Percentiles rank a stretch among this genome's conserved stretches.
Conservation (phyloP, 129 eudicot species). For the Chrysanthemum makinoi region DNA sequence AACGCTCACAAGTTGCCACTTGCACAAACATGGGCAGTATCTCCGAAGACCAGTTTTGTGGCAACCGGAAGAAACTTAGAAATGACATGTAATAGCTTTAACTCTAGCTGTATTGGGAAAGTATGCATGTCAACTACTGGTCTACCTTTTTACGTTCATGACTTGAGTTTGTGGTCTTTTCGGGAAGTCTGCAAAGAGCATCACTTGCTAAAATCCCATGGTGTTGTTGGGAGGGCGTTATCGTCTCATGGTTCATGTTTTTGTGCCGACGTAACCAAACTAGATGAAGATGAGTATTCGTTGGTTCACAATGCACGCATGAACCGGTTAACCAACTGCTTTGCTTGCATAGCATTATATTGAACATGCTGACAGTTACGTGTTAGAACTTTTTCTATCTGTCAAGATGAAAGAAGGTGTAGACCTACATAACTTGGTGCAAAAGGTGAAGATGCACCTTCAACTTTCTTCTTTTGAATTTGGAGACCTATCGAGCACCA, state of each 20-base stretch:
- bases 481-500: neutral
- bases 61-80: neutral
- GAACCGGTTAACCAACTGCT: conserved; percentile 6
- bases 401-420: neutral
- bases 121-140: conserved; percentile 3
- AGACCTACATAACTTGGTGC: conserved; percentile 11
- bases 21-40: conserved; percentile 6
- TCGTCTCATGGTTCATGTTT: conserved; percentile 6
- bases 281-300: conserved; percentile 14
- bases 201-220: neutral
- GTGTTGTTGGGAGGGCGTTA: conserved; percentile 11
- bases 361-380: conserved; percentile 6
- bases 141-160: neutral
- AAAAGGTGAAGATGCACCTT: conserved; percentile 10
- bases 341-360: neutral
- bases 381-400: conserved; percentile 8
- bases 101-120: neutral
- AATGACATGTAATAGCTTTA: conserved; percentile 4
- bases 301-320: conserved; percentile 18
- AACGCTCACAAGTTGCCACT: conserved; percentile 7
- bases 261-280: conserved; percentile 10
- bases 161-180: conserved; percentile 1
- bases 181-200: neutral
- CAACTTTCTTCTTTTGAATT: neutral
- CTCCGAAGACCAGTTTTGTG: conserved; percentile 3